phyloP scores from a whole-genome alignment of 2,329 filamentous ascomycete genomes.

The Aureobasidium sp. region DNA sequence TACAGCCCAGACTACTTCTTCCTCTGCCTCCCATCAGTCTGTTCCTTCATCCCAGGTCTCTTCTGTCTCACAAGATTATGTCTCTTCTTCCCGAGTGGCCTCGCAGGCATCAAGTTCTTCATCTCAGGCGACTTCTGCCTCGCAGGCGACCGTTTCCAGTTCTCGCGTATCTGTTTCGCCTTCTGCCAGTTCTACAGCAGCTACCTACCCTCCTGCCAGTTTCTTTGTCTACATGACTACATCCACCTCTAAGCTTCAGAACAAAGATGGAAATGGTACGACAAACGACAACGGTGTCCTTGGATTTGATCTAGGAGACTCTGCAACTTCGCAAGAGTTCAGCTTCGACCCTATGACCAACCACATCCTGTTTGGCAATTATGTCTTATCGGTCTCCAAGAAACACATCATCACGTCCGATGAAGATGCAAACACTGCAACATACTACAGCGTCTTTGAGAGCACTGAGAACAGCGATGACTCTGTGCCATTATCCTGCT shows the following conservation, averaged over 20 bases:
- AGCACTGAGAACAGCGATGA: background rate
- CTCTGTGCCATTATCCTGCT: background rate
- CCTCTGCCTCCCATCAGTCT: background rate
- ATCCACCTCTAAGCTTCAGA: background rate
- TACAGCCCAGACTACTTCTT: background rate
- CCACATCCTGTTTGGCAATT: background rate
- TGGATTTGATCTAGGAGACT: background rate
- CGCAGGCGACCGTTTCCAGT: background rate
- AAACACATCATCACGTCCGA: background rate
- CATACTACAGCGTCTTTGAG: constrained; percentile 8
- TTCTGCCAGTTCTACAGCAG: background rate
- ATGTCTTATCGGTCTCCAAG: constrained; percentile 3
- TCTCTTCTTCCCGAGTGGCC: background rate
- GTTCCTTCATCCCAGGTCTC: background rate
- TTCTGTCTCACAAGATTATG: background rate
- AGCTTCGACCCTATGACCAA: background rate
- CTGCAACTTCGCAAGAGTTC: background rate
- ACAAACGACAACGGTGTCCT: background rate
- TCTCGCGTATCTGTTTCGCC: background rate
- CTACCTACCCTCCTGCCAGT: background rate
- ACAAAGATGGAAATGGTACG: background rate
- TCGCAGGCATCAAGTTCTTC: background rate
- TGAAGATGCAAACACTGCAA: background rate
- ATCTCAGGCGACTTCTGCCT: background rate
- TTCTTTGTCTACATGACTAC: constrained; percentile 5